Conservation (phyloP, 345 rosid genomes). For the Euclidium syriacum region DNA sequence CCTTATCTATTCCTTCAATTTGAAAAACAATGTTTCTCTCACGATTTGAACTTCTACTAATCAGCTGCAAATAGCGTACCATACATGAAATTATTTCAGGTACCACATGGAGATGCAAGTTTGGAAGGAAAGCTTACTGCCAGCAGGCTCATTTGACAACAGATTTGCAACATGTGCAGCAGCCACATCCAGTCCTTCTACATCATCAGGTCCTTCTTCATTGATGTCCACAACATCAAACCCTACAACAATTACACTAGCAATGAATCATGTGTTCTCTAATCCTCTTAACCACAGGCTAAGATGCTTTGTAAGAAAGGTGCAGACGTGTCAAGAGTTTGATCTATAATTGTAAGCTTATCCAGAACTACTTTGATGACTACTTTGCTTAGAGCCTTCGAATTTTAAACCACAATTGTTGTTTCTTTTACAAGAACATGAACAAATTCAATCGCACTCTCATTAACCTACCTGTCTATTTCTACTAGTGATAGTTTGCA, state of each 20-base stretch:
- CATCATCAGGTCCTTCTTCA: conserved; percentile 83
- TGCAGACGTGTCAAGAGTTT: background rate
- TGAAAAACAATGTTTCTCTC: background rate
- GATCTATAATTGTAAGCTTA: background rate
- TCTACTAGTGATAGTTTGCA: background rate
- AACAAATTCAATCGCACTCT: background rate
- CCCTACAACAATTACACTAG: conserved; percentile 49
- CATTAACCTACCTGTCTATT: background rate
- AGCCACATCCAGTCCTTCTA: conserved; percentile 84
- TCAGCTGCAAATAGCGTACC: background rate
- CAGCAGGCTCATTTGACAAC: conserved; percentile 88
- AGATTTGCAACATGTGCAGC: conserved; percentile 92
- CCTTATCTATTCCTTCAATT: background rate
- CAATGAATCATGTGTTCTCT: background rate
- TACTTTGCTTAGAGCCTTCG: background rate
- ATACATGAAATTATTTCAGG: background rate
- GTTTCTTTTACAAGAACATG: background rate
- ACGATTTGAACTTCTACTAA: background rate
- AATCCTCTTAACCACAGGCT: background rate
- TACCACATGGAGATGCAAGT: background rate
- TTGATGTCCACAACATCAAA: conserved; percentile 82
- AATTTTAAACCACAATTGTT: background rate
- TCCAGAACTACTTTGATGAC: conserved; percentile 1
- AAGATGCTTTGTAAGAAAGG: background rate
- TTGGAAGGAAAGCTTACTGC: conserved; percentile 51